Conservation (phyloP, 1,139 yeast genomes). For the Candida mesenterica region DNA sequence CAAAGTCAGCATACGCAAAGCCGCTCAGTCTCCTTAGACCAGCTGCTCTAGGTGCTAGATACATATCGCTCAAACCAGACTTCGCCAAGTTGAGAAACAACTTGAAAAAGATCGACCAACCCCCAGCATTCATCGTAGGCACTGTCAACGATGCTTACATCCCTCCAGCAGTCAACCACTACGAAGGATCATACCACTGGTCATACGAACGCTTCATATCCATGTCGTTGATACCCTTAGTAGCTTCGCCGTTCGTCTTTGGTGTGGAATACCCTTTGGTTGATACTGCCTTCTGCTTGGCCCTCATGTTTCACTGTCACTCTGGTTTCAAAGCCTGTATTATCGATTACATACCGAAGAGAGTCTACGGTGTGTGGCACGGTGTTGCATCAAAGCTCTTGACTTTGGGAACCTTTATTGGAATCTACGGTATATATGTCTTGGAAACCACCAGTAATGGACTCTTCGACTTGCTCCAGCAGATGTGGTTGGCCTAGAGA, state of each 20-base stretch:
- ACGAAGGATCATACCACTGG: slow-evolving; percentile 91
- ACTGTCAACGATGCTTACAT: slow-evolving; percentile 79
- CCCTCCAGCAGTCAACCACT: slow-evolving; percentile 56
- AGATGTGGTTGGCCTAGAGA: slow-evolving; percentile 38
- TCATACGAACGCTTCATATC: slow-evolving; percentile 71
- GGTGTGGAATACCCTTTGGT: slow-evolving; percentile 65
- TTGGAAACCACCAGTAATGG: slow-evolving; percentile 74
- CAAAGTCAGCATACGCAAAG: no score
- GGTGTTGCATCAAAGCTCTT: slow-evolving; percentile 61
- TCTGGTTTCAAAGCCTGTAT: slow-evolving; percentile 85
- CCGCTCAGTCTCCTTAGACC: not conserved
- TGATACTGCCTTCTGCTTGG: slow-evolving; percentile 66
- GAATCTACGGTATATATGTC: slow-evolving; percentile 78
- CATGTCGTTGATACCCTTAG: slow-evolving; percentile 70
- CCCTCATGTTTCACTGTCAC: slow-evolving; percentile 71
- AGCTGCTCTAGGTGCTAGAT: not conserved
- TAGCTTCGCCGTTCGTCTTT: slow-evolving; percentile 70
- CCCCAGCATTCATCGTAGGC: slow-evolving; percentile 69
- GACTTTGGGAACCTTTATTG: slow-evolving; percentile 67
- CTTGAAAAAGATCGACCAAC: slow-evolving; percentile 52
- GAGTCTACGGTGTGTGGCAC: slow-evolving; percentile 77
- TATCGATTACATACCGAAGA: slow-evolving; percentile 81
- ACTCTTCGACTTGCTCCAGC: slow-evolving; percentile 44
- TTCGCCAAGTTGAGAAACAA: slow-evolving; percentile 39
- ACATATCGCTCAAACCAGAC: slow-evolving; percentile 41